Base-by-base conservation (phyloP, 345 rosid species). In the Citrus maxima region DNA sequence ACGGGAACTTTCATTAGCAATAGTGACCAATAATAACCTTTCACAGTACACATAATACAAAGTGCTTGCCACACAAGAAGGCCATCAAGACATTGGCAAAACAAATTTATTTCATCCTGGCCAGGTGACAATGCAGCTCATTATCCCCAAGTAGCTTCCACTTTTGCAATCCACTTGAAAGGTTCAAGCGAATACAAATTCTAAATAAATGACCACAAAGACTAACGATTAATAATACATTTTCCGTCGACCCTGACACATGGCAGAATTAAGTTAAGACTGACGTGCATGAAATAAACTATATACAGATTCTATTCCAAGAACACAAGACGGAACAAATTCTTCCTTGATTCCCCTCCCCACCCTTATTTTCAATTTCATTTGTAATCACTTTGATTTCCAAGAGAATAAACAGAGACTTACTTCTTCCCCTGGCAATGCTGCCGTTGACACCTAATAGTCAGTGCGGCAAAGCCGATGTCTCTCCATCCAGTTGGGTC, bases 151-250 rank as follows among this genome's bases (percentile, higher is more conserved):
- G 2, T 51, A 72, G 58, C 56, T 42, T 28, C 16, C 69, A 34
- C 22, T 54, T 65, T 66, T 35, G 38, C 49, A 56, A 56, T 56
- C 79, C 73, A 55, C 66, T 77, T 77, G 79, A 77, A 61, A 55
- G 65, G 10, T 37, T 55, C 79, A 55, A 55, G 73, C 5, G 51
- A 21, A 10, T 55, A 37, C 73, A 67, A 56, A 76, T 56, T 35
- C 72, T 65, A 21, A 54, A 74, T 12, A 42, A 42, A 42, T 42
- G 16, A 42, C 51, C 49, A 42, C 51, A 10, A 42, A 14, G 18
- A 65, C 30, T 60, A 34, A 78, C 24, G 27, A 60, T 42, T 66
- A 61, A 71, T 74, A 74, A 42, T 78, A 62, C 70, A 71, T 62
- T 70, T 72, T 27, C 71, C 30, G 18, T 28, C 25, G 28, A 68